Percentiles rank a stretch among this genome's conserved stretches.
phyloP scores from a whole-genome alignment of 1,284 basidiomycete genomes.

The Ustilago cynodontis region DNA sequence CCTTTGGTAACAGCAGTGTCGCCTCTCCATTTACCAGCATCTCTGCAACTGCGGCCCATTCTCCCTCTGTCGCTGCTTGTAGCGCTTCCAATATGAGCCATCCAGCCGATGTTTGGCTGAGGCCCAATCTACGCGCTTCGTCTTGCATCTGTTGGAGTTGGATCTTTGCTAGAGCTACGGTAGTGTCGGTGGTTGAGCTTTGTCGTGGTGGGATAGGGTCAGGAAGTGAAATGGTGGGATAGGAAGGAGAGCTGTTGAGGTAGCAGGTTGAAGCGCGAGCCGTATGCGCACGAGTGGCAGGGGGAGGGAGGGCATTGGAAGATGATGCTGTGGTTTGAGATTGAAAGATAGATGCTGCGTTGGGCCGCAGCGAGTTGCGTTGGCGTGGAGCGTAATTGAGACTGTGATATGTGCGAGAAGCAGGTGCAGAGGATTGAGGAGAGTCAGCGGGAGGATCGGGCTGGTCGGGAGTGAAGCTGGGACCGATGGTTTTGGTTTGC shows the following conservation, averaged over 20 bases:
- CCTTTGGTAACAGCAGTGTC: conserved; percentile 80
- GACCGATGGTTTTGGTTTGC: conserved; percentile 19
- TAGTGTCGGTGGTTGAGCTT: conserved; percentile 8
- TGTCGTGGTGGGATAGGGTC: conserved; percentile 10
- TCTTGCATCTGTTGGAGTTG: conserved; percentile 36
- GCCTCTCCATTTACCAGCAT: conserved; percentile 79
- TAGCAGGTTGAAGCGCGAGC: conserved; percentile 13
- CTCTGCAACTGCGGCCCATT: conserved; percentile 79
- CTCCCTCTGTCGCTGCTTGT: conserved; percentile 80
- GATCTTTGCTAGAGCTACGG: conserved; percentile 14
- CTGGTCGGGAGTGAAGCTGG: conserved; percentile 7
- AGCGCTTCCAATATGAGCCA: conserved; percentile 76
- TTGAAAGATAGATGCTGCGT: conserved; percentile 24
- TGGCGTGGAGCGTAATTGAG: conserved; percentile 34
- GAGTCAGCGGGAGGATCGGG: not conserved
- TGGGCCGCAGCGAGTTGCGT: conserved; percentile 28
- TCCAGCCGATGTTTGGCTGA: conserved; percentile 31
- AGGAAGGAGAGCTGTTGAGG: conserved; percentile 27
- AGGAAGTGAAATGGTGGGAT: conserved; percentile 27
- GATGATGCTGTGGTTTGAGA: not conserved
- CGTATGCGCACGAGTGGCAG: not conserved
- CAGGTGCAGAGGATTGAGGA: conserved; percentile 14
- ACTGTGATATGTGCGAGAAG: conserved; percentile 32
- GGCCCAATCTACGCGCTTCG: conserved; percentile 26
- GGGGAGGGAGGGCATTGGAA: not conserved